phyloP scores from a whole-genome alignment of 257 asterid genomes.

The Forsythia viridissima region DNA sequence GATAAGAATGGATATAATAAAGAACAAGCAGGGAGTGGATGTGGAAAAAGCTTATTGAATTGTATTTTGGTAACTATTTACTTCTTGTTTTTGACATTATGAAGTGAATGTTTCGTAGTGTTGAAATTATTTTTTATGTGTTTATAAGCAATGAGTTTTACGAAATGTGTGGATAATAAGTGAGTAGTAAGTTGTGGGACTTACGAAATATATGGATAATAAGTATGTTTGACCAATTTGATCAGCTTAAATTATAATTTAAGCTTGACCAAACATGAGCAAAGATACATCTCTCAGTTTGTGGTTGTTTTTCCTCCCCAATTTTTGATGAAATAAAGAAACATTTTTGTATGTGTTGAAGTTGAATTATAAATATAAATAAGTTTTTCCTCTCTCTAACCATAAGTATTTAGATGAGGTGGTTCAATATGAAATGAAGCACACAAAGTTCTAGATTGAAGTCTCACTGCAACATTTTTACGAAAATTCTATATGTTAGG shows the following conservation, averaged over 20 bases:
- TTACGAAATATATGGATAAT: too few relatives aligned
- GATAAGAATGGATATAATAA: neutral
- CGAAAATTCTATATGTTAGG: neutral
- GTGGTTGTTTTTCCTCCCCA: neutral
- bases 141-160: too few relatives aligned
- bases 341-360: neutral
- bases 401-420: neutral
- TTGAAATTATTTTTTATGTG: too few relatives aligned
- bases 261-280: too few relatives aligned
- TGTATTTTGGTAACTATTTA: too few relatives aligned
- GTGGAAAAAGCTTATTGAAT: neutral
- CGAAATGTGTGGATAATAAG: too few relatives aligned
- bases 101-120: too few relatives aligned
- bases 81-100: neutral
- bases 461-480: neutral
- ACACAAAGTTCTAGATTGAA: neutral
- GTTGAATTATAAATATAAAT: neutral
- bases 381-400: neutral
- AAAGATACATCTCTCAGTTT: neutral
- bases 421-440: neutral
- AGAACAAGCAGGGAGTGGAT: neutral
- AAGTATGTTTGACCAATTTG: too few relatives aligned
- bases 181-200: too few relatives aligned
- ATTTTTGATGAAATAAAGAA: constrained; percentile 3
- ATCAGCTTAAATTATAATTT: too few relatives aligned